These are phyloP conservation scores for Cercospora nicotianae DNA, from an alignment of 2,329 filamentous ascomycete species.

Conservation along the genomic window DNA sequence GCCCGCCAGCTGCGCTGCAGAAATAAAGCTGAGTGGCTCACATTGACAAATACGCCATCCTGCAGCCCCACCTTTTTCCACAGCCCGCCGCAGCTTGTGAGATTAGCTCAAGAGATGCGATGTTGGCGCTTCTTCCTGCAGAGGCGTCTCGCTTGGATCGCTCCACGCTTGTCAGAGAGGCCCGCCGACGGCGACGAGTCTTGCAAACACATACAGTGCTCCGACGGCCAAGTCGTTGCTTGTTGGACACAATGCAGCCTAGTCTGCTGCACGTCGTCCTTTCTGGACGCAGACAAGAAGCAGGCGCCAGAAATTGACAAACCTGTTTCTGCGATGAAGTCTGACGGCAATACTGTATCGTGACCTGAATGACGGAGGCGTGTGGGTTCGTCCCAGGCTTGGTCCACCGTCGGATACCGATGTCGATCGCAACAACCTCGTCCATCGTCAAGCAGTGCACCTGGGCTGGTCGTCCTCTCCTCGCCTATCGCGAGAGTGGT, in stretches of 20 bases:
- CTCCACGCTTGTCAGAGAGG: not conserved
- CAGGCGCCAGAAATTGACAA: not conserved
- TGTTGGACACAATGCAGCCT: not conserved
- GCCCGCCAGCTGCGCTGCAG: not conserved
- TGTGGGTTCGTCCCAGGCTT: not conserved
- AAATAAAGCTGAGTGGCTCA: not conserved
- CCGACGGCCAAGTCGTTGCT: not conserved
- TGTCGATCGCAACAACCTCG: conserved; percentile 22
- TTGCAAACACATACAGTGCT: not conserved
- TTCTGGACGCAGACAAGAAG: not conserved
- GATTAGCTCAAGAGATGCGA: conserved; percentile 16
- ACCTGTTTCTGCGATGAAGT: not conserved
- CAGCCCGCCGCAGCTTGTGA: not conserved
- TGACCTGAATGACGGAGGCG: not conserved
- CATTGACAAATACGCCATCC: conserved; percentile 18
- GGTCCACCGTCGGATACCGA: not conserved
- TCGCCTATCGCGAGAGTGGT: not conserved
- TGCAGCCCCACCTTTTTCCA: conserved; percentile 10
- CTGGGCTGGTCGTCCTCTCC: conserved; percentile 1
- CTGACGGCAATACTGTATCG: not conserved
- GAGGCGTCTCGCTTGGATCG: not conserved
- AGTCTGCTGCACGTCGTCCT: not conserved
- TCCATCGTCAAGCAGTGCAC: not conserved
- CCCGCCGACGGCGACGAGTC: not conserved
- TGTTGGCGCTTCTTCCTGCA: conserved; percentile 4